phyloP scores from a whole-genome alignment of 805 yeast genomes.

The Saccharomyces mikatae region DNA sequence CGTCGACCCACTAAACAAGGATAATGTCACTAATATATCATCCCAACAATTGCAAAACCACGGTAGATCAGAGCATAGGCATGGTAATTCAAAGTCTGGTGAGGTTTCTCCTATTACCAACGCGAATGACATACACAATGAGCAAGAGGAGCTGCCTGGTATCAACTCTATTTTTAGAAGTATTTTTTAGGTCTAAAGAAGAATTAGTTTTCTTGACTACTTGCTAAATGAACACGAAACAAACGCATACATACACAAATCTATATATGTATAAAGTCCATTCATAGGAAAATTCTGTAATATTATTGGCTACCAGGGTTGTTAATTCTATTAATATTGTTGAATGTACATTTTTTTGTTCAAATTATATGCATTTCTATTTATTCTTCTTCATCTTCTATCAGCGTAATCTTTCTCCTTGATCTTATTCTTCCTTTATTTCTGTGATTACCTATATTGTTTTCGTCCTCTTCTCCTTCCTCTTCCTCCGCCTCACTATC shows the following conservation, averaged over 20 bases:
- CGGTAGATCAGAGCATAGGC: not conserved
- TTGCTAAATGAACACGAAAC: not conserved
- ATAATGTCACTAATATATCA: not conserved
- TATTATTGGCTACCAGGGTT: not conserved
- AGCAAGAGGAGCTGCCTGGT: slow-evolving; percentile 10
- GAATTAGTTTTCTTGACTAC: not conserved
- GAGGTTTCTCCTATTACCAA: not conserved
- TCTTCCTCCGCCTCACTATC: slow-evolving; percentile 9
- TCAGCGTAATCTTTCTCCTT: not conserved
- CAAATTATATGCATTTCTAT: not conserved
- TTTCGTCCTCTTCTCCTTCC: slow-evolving; percentile 12
- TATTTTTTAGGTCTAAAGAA: slow-evolving; percentile 3
- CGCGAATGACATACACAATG: not conserved
- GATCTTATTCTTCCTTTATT: slow-evolving; percentile 4
- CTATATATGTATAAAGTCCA: not conserved
- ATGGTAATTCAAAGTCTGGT: not conserved
- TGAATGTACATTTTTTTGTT: not conserved
- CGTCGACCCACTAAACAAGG: not conserved
- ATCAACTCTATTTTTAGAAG: slow-evolving; percentile 17
- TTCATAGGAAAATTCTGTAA: not conserved
- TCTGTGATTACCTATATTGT: slow-evolving; percentile 15
- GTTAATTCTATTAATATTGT: not conserved
- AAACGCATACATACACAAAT: not conserved
- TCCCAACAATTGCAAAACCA: not conserved
- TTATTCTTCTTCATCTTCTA: slow-evolving; percentile 5